Evolutionary conservation across 768 basidiomycete genomes (phyloP).

Genomic region (Tylopilus sp.): DNA sequence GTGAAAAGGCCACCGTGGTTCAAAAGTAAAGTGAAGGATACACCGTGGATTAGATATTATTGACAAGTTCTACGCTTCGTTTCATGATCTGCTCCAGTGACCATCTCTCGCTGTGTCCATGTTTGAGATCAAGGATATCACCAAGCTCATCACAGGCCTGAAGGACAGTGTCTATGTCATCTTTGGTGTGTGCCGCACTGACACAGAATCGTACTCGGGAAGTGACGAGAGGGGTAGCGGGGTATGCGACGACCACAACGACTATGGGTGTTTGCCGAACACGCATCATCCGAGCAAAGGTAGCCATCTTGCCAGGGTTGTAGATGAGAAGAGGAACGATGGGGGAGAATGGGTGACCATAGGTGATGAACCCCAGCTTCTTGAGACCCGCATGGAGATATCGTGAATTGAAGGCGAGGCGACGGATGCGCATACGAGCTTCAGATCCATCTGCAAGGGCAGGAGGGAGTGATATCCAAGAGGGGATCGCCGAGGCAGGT

Average conservation of each 20-base stretch:
- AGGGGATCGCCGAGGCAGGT: slow-evolving; percentile 58
- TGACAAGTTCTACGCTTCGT: slow-evolving; percentile 73
- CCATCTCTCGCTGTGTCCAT: slow-evolving; percentile 73
- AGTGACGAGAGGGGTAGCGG: slow-evolving; percentile 86
- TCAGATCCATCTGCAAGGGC: slow-evolving; percentile 78
- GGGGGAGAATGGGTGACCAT: slow-evolving; percentile 87
- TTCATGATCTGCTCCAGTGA: slow-evolving; percentile 66
- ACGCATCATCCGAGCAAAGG: slow-evolving; percentile 89
- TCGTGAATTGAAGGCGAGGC: slow-evolving; percentile 92
- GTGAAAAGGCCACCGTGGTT: slow-evolving; percentile 1
- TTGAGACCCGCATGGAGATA: slow-evolving; percentile 84
- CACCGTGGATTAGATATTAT: slow-evolving; percentile 21
- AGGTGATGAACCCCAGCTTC: slow-evolving; percentile 96
- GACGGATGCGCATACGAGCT: slow-evolving; percentile 74
- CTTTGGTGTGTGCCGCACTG: slow-evolving; percentile 93
- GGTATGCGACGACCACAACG: slow-evolving; percentile 87
- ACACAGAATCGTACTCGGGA: slow-evolving; percentile 91
- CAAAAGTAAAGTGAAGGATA: neutral
- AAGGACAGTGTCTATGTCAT: slow-evolving; percentile 86
- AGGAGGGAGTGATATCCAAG: slow-evolving; percentile 76
- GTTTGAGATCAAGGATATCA: slow-evolving; percentile 85
- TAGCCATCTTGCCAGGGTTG: slow-evolving; percentile 90
- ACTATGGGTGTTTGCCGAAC: slow-evolving; percentile 72
- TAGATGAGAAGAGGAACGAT: slow-evolving; percentile 92
- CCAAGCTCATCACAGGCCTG: slow-evolving; percentile 91